Conservation (phyloP, 495 filamentous ascomycete genomes). For the Penicillium canariense region DNA sequence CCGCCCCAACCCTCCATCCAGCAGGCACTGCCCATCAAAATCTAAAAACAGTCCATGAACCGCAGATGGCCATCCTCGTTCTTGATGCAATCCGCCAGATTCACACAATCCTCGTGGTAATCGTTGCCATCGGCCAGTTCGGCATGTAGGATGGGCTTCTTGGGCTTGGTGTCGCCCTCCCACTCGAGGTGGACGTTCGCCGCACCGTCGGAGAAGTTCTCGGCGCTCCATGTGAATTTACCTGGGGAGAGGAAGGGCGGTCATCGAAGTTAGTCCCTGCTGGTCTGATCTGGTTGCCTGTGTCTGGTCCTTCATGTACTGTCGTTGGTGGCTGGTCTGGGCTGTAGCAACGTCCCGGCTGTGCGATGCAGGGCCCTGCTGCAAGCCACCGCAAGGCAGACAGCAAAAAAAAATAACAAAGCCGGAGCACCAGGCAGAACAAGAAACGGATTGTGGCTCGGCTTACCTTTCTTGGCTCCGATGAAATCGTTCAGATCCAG, state of each 20-base stretch:
- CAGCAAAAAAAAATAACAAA: neutral
- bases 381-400: constrained; percentile 1
- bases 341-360: neutral
- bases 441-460: neutral
- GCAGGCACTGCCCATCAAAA: neutral
- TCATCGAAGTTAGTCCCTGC: neutral
- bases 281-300: no score
- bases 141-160: constrained; percentile 22
- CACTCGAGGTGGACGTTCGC: constrained; percentile 16
- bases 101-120: constrained; percentile 11
- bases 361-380: neutral
- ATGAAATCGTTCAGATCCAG: constrained; percentile 23
- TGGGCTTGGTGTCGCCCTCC: constrained; percentile 13
- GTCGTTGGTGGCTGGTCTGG: neutral
- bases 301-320: no score
- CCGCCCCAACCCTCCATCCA: neutral
- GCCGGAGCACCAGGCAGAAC: neutral
- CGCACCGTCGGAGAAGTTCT: constrained; percentile 15
- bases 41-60: constrained; percentile 31
- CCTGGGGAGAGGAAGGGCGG: constrained; percentile 6
- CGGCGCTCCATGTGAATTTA: constrained; percentile 22
- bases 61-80: constrained; percentile 27
- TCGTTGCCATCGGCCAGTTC: constrained; percentile 17
- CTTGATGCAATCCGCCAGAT: constrained; percentile 27
- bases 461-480: constrained; percentile 23